These are phyloP conservation scores for Mortierella sp. DNA, from an alignment of 371 early-diverging fungal genomes.

Conservation along the genomic window DNA sequence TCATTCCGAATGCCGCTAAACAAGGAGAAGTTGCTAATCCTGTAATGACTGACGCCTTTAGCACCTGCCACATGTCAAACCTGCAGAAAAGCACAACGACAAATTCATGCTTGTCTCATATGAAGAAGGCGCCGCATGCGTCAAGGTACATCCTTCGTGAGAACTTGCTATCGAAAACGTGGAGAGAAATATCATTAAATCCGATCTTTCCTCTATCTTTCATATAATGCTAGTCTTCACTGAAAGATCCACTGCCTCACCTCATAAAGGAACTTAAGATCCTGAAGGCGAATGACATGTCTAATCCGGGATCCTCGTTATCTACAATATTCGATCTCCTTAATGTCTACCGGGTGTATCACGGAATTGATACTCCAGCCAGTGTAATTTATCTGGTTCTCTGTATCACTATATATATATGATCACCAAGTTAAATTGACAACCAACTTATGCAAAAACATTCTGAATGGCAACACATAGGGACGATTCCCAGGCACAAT, in stretches of 20 bases:
- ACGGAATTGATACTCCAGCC: constrained; percentile 66
- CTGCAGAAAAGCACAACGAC: constrained; percentile 60
- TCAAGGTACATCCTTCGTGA: constrained; percentile 53
- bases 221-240: constrained; percentile 35
- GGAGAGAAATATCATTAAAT: neutral
- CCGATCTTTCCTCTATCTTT: neutral
- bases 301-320: constrained; percentile 69
- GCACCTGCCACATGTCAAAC: constrained; percentile 58
- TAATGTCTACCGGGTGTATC: constrained; percentile 64
- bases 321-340: constrained; percentile 73
- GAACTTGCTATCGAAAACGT: neutral
- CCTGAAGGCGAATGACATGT: constrained; percentile 69
- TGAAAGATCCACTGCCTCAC: constrained; percentile 61
- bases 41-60: constrained; percentile 13
- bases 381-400: constrained; percentile 18
- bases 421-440: neutral
- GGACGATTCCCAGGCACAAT: constrained; percentile 71
- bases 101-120: constrained; percentile 79
- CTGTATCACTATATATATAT: no score
- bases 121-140: constrained; percentile 57
- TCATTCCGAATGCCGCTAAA: neutral
- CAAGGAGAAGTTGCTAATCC: neutral
- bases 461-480: constrained; percentile 20
- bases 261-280: constrained; percentile 68
- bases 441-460: neutral